A percentile compares a stretch with the other conserved stretches of the same genome.
Conservation (phyloP, 2,329 filamentous ascomycete species). For the Colletotrichum kahawae region DNA sequence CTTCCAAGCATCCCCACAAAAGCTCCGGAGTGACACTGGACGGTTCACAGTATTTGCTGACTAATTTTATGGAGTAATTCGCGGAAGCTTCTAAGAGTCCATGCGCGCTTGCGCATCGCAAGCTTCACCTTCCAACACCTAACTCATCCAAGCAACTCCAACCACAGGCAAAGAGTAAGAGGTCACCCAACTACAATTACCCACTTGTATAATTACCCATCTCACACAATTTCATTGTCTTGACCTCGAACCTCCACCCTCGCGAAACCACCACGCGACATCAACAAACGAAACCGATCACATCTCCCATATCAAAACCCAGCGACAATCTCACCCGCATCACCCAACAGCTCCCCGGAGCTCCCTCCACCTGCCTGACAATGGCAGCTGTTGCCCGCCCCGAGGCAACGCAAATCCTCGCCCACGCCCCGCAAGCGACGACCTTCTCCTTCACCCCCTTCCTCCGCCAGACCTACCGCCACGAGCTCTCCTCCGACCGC, state of each 20-base stretch:
- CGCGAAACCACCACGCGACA: background rate
- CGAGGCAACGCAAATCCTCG: constrained; percentile 53
- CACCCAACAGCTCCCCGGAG: background rate
- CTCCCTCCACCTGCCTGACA: constrained; percentile 23
- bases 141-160: no score
- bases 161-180: no score
- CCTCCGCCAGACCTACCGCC: constrained; percentile 81
- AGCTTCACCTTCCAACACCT: no score
- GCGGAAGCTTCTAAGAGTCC: no score
- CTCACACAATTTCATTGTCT: no score
- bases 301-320: background rate
- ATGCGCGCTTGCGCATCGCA: no score
- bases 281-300: background rate
- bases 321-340: background rate
- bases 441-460: constrained; percentile 87
- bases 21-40: no score
- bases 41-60: no score
- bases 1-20: no score
- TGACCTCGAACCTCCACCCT: background rate
- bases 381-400: constrained; percentile 30
- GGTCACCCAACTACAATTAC: no score
- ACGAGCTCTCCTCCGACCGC: constrained; percentile 78
- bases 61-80: no score
- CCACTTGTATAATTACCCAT: no score
- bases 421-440: constrained; percentile 62